Base-by-base conservation (phyloP, 257 asterid genomes). In the Solanum lignicaule region DNA sequence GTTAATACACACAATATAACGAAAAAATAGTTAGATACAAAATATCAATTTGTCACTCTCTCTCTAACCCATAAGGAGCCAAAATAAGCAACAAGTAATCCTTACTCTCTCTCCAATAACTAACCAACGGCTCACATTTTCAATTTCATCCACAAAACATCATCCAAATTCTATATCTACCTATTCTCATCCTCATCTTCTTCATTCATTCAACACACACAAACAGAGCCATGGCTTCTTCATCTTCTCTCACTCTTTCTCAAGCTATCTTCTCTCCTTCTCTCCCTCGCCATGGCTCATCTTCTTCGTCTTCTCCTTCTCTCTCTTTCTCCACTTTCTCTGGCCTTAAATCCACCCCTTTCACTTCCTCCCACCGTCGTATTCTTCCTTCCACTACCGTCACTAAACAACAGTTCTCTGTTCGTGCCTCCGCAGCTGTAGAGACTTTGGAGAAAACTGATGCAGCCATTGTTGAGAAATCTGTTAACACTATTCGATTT, bases 381-480 rank as follows among this genome's bases (percentile, higher is more conserved):
- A 43, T 91, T 88, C 76, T 85, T 4, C 43, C 90, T 41, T 87
- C 88, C 91, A 87, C 91, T 92, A 89, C 88, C 91, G 89, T 89
- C 83, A 62, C 68, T 29, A 81, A 81, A 46, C 65, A 58, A 41
- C 85, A 91, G 92, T 35, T 92, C 83, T 9, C 85, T 86, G 82
- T 91, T 7, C 91, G 90, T 66, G 97, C 98, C 18, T 92, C 98
- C 27, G 94, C 96, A 35, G 90, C 94, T 9, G 95, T 95, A 2
- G 98, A 96, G 55, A 91, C 98, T 6, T 90, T 94, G 3, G 94
- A 92, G 91, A 94, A 93, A 43, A 91, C 94, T 7, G 96, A 93
- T 4, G 91, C 92, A 10, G 94, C 90, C n/a, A 91, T 97, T 23
- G 91, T 95, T n/a, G 98, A 93, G 13, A 95, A 95, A 82, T 95